These are phyloP conservation scores for Escallonia rubra DNA, from an alignment of 129 eudicot genomes.

Conservation along the genomic window DNA sequence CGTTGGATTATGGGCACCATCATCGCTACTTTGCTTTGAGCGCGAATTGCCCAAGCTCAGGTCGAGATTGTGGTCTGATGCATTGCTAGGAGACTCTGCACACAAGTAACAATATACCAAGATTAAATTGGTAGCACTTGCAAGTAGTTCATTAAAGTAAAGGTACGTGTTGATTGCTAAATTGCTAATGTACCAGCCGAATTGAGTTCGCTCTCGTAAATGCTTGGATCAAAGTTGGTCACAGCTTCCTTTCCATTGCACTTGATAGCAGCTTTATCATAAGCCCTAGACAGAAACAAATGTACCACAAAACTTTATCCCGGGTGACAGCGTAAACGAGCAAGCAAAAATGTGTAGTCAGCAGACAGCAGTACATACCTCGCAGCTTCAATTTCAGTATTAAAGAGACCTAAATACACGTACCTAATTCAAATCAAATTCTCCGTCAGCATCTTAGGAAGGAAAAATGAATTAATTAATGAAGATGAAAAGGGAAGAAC, in stretches of 20 bases:
- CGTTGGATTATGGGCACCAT: neutral
- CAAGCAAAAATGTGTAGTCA: neutral
- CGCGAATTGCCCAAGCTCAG: conserved; percentile 64
- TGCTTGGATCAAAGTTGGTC: conserved; percentile 77
- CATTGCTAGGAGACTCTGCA: conserved; percentile 32
- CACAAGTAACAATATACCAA: neutral
- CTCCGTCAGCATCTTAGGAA: neutral
- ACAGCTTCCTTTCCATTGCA: conserved; percentile 91
- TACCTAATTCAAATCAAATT: conserved; percentile 40
- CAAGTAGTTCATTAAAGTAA: neutral
- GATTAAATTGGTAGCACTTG: too few species aligned
- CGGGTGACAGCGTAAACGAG: neutral
- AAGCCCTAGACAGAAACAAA: conserved; percentile 46
- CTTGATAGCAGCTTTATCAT: conserved; percentile 86
- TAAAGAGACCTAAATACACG: conserved; percentile 95
- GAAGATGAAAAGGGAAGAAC: neutral
- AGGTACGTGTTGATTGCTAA: neutral
- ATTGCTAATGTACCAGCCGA: conserved; percentile 29
- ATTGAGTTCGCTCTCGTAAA: conserved; percentile 55
- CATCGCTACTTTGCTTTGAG: conserved; percentile 24
- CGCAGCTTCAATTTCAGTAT: conserved; percentile 98
- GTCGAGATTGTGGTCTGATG: conserved; percentile 64
- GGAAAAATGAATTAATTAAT: conserved; percentile 11
- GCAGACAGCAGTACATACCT: conserved; percentile 38
- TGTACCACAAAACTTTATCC: conserved; percentile 1